These are phyloP conservation scores for Porphyrellus cyaneotinctus DNA, from an alignment of 768 basidiomycete genomes.

Conservation along the genomic window DNA sequence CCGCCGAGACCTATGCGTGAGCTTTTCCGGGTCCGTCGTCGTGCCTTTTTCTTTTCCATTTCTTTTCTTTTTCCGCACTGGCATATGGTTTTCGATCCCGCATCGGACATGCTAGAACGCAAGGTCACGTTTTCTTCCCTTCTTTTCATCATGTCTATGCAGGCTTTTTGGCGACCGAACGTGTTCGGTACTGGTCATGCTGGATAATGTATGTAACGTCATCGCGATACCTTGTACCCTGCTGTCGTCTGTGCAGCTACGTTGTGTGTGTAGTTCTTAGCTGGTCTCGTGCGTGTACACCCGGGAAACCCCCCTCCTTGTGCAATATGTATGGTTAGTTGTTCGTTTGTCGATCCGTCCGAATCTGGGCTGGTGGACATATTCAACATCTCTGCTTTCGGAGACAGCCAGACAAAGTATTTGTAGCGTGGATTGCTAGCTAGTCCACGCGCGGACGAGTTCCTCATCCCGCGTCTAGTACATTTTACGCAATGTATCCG, in stretches of 20 bases:
- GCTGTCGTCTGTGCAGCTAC: too few species aligned
- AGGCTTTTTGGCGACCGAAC: constrained; percentile 3
- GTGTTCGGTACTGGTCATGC: not conserved
- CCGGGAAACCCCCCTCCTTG: not conserved
- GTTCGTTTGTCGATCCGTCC: not conserved
- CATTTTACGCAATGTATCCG: not conserved
- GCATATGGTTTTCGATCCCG: not conserved
- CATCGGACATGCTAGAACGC: constrained; percentile 20
- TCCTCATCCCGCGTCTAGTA: too few species aligned
- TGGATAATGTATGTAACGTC: constrained; percentile 19
- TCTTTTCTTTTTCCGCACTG: not conserved
- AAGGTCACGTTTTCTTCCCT: not conserved
- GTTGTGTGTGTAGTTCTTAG: constrained; percentile 10
- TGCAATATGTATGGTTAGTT: constrained; percentile 11
- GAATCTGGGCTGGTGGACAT: too few species aligned
- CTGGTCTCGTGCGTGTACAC: constrained; percentile 2
- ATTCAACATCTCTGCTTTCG: too few species aligned
- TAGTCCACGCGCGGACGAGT: too few species aligned
- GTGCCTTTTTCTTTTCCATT: not conserved
- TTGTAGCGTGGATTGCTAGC: too few species aligned
- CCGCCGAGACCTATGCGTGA: constrained; percentile 18
- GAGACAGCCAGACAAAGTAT: too few species aligned
- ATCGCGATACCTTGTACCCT: constrained; percentile 22
- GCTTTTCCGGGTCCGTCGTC: not conserved
- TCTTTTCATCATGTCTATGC: constrained; percentile 7